Evolutionary conservation across 306 rosid species (phyloP).

Genomic region (Cucumis hystrix): DNA sequence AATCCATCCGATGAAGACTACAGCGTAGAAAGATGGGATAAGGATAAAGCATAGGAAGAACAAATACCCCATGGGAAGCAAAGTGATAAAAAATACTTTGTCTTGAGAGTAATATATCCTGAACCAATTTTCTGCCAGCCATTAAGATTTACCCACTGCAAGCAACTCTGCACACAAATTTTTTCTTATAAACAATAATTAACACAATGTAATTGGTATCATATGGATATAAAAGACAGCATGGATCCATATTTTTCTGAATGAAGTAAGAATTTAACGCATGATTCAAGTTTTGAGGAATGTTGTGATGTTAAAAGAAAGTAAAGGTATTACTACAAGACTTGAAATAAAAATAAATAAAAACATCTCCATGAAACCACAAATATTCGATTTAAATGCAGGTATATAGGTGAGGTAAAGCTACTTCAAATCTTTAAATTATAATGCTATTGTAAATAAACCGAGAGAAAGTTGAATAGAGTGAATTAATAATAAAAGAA

Average conservation of each 20-base stretch:
- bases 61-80: constrained; percentile 28
- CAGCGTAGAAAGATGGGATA: neutral
- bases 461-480: neutral
- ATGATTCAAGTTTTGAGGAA: neutral
- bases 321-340: neutral
- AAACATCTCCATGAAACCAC: neutral
- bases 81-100: constrained; percentile 30
- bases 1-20: neutral
- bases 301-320: neutral
- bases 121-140: constrained; percentile 60
- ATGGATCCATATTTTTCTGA: neutral
- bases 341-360: neutral
- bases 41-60: neutral
- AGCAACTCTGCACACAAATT: neutral
- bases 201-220: neutral
- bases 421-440: neutral
- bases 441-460: neutral
- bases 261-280: neutral
- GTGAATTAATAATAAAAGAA: neutral
- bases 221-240: neutral
- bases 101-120: constrained; percentile 48
- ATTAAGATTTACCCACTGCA: constrained; percentile 9
- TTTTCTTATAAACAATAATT: neutral
- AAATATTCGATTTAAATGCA: neutral
- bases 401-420: neutral